A percentile compares a stretch with the other conserved stretches of the same genome.
Conservation (phyloP, 192 early-diverging fungal species). For the Coemansia guatemalensis region DNA sequence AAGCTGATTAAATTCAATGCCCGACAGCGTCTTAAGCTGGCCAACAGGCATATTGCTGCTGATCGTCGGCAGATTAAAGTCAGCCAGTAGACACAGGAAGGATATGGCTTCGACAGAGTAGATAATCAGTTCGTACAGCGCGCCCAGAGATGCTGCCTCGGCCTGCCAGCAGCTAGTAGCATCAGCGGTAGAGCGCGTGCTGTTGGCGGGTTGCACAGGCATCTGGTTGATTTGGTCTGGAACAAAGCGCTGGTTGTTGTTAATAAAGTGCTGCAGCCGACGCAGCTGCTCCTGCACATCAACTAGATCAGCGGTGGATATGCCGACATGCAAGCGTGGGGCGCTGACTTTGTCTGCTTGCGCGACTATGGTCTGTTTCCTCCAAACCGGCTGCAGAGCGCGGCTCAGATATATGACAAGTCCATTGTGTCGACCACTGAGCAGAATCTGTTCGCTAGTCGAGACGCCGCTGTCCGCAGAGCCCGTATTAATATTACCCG, state of each 20-base stretch:
- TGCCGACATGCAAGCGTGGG: constrained; percentile 36
- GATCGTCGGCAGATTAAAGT: constrained; percentile 62
- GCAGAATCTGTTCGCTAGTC: constrained; percentile 43
- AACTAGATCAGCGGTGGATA: constrained; percentile 33
- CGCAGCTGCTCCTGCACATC: constrained; percentile 49
- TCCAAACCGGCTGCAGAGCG: constrained; percentile 75
- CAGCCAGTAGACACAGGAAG: constrained; percentile 64
- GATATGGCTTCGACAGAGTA: constrained; percentile 65
- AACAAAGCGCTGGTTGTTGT: constrained; percentile 55
- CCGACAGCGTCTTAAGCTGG: constrained; percentile 52
- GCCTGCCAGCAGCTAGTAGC: constrained; percentile 56
- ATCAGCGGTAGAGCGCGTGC: constrained; percentile 30
- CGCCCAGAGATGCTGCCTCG: constrained; percentile 61
- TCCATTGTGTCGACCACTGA: constrained; percentile 74
- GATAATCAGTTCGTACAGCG: constrained; percentile 58
- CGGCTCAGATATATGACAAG: constrained; percentile 74
- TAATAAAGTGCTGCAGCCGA: constrained; percentile 51
- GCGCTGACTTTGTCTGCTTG: constrained; percentile 3
- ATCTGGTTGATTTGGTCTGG: constrained; percentile 53
- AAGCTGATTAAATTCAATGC: constrained; percentile 60
- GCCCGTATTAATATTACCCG: not conserved
- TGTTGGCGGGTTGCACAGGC: constrained; percentile 47
- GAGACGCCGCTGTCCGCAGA: not conserved
- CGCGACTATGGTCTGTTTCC: constrained; percentile 26
- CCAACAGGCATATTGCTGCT: constrained; percentile 48